Percentiles rank a stretch among this genome's conserved stretches.
phyloP scores from a whole-genome alignment of 768 basidiomycete genomes.

The Panus rudis region DNA sequence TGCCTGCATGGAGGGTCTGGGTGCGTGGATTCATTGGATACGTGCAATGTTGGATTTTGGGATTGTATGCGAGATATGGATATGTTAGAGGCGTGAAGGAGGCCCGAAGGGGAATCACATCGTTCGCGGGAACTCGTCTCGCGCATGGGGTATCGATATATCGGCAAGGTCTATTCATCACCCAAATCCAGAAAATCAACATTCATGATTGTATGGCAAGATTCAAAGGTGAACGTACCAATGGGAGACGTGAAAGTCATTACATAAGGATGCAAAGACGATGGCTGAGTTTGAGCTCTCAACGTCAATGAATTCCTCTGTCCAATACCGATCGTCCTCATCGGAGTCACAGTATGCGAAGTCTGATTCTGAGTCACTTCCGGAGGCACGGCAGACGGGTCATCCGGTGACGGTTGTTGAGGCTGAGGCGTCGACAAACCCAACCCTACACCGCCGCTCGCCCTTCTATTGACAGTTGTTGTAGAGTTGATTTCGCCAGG shows the following conservation, averaged over 20 bases:
- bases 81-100: too few relatives aligned
- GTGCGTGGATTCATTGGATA: too few relatives aligned
- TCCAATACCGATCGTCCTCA: slow-evolving; percentile 1
- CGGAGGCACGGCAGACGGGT: not conserved
- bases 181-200: not conserved
- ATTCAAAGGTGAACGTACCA: slow-evolving; percentile 16
- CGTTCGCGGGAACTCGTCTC: slow-evolving; percentile 13
- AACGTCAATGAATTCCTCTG: not conserved
- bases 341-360: not conserved
- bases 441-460: too few relatives aligned
- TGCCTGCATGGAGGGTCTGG: too few relatives aligned
- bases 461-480: too few relatives aligned
- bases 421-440: not conserved
- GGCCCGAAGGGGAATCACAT: too few relatives aligned
- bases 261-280: slow-evolving; percentile 25
- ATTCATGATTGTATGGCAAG: not conserved
- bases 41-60: too few relatives aligned
- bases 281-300: slow-evolving; percentile 3
- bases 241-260: slow-evolving; percentile 34
- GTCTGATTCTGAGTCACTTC: not conserved
- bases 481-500: too few relatives aligned
- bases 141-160: slow-evolving; percentile 7
- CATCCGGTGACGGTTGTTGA: not conserved
- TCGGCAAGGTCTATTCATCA: slow-evolving; percentile 21
- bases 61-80: too few relatives aligned